Evolutionary conservation across 2,329 filamentous ascomycete genomes (phyloP).

Genomic region (Colletotrichum noveboracense): DNA sequence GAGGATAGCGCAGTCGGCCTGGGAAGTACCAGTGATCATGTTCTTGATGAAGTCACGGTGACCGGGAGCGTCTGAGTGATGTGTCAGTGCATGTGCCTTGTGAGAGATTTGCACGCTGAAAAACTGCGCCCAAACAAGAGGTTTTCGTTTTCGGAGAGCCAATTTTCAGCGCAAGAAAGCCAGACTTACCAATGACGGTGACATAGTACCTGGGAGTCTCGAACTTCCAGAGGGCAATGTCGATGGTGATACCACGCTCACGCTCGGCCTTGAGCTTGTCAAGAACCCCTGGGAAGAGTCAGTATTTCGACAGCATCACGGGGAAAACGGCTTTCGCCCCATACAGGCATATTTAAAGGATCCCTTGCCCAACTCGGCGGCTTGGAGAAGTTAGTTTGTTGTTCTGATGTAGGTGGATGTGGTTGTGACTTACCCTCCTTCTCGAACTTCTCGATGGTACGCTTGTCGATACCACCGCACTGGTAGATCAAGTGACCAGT

Average conservation of each 20-base stretch:
- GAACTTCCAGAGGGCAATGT: slow-evolving; percentile 99
- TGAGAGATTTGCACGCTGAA: background rate
- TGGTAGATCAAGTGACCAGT: slow-evolving; percentile 97
- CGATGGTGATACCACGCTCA: slow-evolving; percentile 99
- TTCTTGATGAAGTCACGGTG: slow-evolving; percentile 99
- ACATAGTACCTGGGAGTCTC: slow-evolving; percentile 98
- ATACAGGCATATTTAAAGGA: slow-evolving; percentile 95
- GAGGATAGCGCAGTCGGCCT: slow-evolving; percentile 99
- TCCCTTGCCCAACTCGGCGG: slow-evolving; percentile 75
- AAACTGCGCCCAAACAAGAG: background rate
- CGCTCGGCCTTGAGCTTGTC: slow-evolving; percentile 99
- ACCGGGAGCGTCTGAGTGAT: slow-evolving; percentile 81
- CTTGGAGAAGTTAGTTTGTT: too few relatives aligned
- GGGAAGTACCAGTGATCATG: slow-evolving; percentile 99
- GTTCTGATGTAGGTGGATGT: too few relatives aligned
- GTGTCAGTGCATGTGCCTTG: background rate
- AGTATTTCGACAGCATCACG: too few relatives aligned
- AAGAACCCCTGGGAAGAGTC: slow-evolving; percentile 58
- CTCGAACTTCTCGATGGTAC: slow-evolving; percentile 99
- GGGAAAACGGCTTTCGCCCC: too few relatives aligned
- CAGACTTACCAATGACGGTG: slow-evolving; percentile 86
- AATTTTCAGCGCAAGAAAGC: background rate
- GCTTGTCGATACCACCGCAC: slow-evolving; percentile 99
- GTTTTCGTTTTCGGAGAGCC: background rate
- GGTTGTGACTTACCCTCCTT: slow-evolving; percentile 69